phyloP scores from a whole-genome alignment of 768 basidiomycete species.

The Pleurotus giganteus region DNA sequence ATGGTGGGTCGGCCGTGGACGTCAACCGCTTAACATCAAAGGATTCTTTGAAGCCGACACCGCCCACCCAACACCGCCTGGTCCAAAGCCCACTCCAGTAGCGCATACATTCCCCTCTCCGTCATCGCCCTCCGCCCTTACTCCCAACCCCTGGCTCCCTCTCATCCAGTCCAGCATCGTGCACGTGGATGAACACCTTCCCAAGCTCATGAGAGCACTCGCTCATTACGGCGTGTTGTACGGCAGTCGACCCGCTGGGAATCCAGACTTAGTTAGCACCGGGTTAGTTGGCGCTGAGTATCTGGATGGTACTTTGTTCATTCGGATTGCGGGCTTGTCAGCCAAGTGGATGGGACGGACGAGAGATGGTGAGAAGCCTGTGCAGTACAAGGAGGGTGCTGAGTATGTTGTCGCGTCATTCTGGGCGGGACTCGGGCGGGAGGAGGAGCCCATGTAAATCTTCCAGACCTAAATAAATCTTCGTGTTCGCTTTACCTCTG shows the following conservation, averaged over 20 bases:
- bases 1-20: slow-evolving; percentile 59
- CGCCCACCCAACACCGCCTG: slow-evolving; percentile 14
- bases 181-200: slow-evolving; percentile 55
- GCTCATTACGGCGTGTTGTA: slow-evolving; percentile 44
- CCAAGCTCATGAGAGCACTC: slow-evolving; percentile 48
- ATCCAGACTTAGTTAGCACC: slow-evolving; percentile 21
- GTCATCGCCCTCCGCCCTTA: slow-evolving; percentile 31
- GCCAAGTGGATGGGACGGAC: slow-evolving; percentile 32
- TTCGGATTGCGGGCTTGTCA: slow-evolving; percentile 50
- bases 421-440: neutral
- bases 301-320: slow-evolving; percentile 58
- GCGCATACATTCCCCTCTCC: slow-evolving; percentile 21
- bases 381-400: slow-evolving; percentile 1
- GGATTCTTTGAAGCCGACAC: slow-evolving; percentile 42
- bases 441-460: too few species aligned
- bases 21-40: slow-evolving; percentile 45
- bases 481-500: too few species aligned
- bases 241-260: slow-evolving; percentile 31
- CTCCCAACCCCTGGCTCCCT: slow-evolving; percentile 59
- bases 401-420: neutral
- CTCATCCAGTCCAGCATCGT: slow-evolving; percentile 50
- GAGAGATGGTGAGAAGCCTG: slow-evolving; percentile 21
- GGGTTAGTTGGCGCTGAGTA: slow-evolving; percentile 42
- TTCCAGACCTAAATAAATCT: too few species aligned
- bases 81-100: slow-evolving; percentile 22